Evolutionary conservation across 2,329 filamentous ascomycete genomes (phyloP).

Genomic region (Rhinocladiella mackenziei): DNA sequence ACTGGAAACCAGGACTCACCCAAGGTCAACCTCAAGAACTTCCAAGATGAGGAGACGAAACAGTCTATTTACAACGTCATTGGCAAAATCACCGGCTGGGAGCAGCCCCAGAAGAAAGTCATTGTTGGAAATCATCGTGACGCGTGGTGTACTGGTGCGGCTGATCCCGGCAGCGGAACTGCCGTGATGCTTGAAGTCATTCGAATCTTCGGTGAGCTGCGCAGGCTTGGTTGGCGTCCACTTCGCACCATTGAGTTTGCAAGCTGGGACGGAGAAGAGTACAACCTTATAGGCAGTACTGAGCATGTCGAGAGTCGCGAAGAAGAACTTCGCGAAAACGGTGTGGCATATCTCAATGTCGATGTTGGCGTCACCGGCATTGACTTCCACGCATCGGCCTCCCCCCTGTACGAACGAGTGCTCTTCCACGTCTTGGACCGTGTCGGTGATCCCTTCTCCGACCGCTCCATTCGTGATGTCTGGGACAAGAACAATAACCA

Average conservation of each 20-base stretch:
- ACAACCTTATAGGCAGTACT: conserved; percentile 89
- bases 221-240: conserved; percentile 77
- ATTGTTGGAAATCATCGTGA: conserved; percentile 93
- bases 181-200: conserved; percentile 88
- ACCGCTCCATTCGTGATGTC: conserved; percentile 63
- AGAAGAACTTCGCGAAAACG: conserved; percentile 67
- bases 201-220: conserved; percentile 75
- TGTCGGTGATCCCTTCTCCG: conserved; percentile 61
- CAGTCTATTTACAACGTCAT: conserved; percentile 92
- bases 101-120: conserved; percentile 76
- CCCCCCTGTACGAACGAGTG: conserved; percentile 71
- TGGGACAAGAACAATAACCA: conserved; percentile 65
- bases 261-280: conserved; percentile 92
- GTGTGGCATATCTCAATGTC: conserved; percentile 85
- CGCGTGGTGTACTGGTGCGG: conserved; percentile 83
- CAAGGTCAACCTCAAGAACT: conserved; percentile 74
- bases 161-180: conserved; percentile 80
- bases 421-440: conserved; percentile 70
- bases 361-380: conserved; percentile 74
- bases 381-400: conserved; percentile 72
- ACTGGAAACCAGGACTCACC: conserved; percentile 73
- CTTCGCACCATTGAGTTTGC: conserved; percentile 94
- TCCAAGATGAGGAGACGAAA: conserved; percentile 76
- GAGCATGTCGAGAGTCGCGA: conserved; percentile 88
- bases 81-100: conserved; percentile 76